phyloP scores from a whole-genome alignment of 345 rosid species.

The Erucastrum elatum region DNA sequence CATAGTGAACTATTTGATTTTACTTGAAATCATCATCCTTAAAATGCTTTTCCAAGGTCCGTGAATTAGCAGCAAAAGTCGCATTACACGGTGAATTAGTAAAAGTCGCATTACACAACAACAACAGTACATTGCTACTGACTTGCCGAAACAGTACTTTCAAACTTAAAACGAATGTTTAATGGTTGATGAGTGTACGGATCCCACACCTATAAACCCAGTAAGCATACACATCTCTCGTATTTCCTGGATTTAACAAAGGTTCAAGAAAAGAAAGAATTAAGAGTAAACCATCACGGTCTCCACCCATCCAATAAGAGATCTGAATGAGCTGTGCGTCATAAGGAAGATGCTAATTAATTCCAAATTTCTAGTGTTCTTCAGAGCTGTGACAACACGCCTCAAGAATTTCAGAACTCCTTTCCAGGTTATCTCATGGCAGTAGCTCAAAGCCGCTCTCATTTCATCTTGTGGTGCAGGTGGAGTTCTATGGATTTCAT shows the following conservation, averaged over 20 bases:
- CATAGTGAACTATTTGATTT: neutral
- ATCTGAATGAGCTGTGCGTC: constrained; percentile 95
- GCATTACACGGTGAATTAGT: too few relatives aligned
- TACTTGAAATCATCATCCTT: neutral
- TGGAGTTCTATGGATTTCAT: constrained; percentile 92
- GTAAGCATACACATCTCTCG: too few relatives aligned
- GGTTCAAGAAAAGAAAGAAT: too few relatives aligned
- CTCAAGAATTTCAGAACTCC: constrained; percentile 97
- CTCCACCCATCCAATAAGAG: constrained; percentile 99
- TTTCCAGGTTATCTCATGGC: constrained; percentile 98
- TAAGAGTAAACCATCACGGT: constrained; percentile 67
- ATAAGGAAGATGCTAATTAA: constrained; percentile 83
- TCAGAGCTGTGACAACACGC: constrained; percentile 91
- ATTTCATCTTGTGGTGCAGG: constrained; percentile 99
- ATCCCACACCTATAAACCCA: too few relatives aligned
- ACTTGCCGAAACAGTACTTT: too few relatives aligned
- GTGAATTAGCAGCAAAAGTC: neutral
- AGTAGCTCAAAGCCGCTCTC: constrained; percentile 99
- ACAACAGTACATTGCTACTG: too few relatives aligned
- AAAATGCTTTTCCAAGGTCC: neutral
- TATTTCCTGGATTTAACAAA: too few relatives aligned
- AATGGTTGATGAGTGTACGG: too few relatives aligned
- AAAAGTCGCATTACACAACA: neutral
- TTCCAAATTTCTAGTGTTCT: constrained; percentile 96
- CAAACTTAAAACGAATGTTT: too few relatives aligned